Evolutionary conservation across 1,284 basidiomycete genomes (phyloP), one percentile per base, ranked within the genome.

Genomic region (Sporisorium exsertum): DNA sequence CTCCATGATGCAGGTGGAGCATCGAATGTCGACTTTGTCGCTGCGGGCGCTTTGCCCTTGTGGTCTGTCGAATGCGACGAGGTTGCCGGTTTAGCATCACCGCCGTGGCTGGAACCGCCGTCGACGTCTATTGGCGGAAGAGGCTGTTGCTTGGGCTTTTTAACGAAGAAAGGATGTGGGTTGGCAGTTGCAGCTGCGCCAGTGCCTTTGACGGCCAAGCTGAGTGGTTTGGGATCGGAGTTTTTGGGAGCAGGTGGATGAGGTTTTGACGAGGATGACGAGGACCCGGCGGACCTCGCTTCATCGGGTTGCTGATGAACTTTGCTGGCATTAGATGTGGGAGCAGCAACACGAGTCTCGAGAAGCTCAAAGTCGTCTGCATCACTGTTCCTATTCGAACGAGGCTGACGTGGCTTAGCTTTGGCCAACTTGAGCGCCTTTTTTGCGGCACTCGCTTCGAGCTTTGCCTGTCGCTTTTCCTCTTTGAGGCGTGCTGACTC

Each of bases 151-250:
- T 66, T 64, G 9, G 58, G 35, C 45, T 71, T 72, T 35, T 66
- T 72, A 7, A 22, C 18, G 45, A 76, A 76, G 51, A 76, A 76
- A 1, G 73, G 73, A 52, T 76, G 73, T 2, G 68, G 58, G 20
- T 55, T 61, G 12, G 65, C 45, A n/a, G 50, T 35, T 5, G 64
- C 53, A 10, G 35, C 53, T 20, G 57, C 29, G 5, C 46, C 46
- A 2, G 65, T 65, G 1, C 73, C 69, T 27, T 68, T 68, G 37
- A 72, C 73, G 7, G 64, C 73, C 22, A 76, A 56, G 24, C 69
- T 69, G 35, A 66, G 51, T 22, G 65, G 64, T 9, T 64, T 64
- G n/a, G 50, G 46, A 29, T 74, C 67, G 10, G 47, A 27, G 1
- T 18, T 18, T 29, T 62, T 62, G 16, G 57, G 13, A 8, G n/a